Evolutionary conservation across 345 rosid species (phyloP), one percentile per base, ranked within the genome.

Genomic region (Heritiera littoralis): DNA sequence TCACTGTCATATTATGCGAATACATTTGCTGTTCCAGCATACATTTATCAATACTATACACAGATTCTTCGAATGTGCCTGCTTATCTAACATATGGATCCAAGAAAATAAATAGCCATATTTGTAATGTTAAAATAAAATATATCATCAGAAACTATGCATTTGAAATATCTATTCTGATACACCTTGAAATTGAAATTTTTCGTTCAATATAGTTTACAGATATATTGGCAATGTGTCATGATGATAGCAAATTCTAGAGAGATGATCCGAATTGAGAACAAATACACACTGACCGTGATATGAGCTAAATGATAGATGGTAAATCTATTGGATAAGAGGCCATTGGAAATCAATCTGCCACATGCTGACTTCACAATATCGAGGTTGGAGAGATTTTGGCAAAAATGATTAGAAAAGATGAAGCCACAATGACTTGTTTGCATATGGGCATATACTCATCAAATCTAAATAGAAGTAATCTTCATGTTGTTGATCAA

Each of bases 401-500:
- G n/a, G 58, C 13, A 8, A 35, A 58, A n/a, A 67, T 43, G 28
- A 71, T 32, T 18, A 45, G 38, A 75, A 23, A n/a, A 23, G 3
- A 76, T 76, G 59, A 30, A 15, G 70, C 60, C 45, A 14, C 30
- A 8, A 17, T 32, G 10, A 32, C 38, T 41, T 76, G 60, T 11
- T 48, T 30, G 30, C 30, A 10, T 51, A 30, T 4, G 3, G 65
- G 46, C 20, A 51, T 46, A 72, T 7, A n/a, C 4, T 15, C 0
- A 32, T 40, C 8, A 41, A 71, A n/a, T 48, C 56, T 59, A 90
- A 45, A 54, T 79, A 59, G 89, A 88, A 55, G 81, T 82, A 23
- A 81, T 71, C 87, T 80, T 84, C 83, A 58, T 74, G 85, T 82
- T 78, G 83, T 90, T 85, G 15, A 88, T 84, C 67, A 66, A 80